Base-by-base conservation (phyloP, 2,329 filamentous ascomycete species). In the Fusarium keratoplasticum region DNA sequence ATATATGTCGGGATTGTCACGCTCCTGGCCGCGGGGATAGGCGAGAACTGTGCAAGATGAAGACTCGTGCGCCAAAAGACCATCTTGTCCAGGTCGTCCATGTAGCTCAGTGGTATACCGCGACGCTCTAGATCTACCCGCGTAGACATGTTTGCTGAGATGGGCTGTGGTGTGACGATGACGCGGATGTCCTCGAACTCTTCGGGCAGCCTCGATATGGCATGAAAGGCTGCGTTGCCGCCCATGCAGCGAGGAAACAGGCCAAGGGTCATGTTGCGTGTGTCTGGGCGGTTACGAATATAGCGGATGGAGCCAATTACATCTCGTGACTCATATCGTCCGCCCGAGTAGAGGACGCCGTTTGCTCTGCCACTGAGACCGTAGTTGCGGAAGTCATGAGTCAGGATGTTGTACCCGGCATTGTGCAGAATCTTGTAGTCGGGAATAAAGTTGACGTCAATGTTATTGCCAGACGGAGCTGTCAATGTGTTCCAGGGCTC, bases 371-470 rank as follows among this genome's bases (percentile, higher is more conserved):
- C 57, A 36, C 57, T 60, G n/a, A 40, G 35, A 22, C 57, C 57
- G 14, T 60, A 60, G 57, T 60, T 60, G 31, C 57, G 57, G 22
- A 60, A 42, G 10, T 60, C 57, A 36, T 60, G 57, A 11, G 57
- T 40, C 9, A 60, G 20, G 20, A 60, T 42, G 20, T 42, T 60
- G 35, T 60, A 60, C 10, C 57, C 57, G 33, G 57, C 57, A 33
- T 60, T 22, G 35, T 60, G 57, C 6, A 60, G 22, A 9, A 60
- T 60, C 57, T 60, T 60, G 35, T 60, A 60, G 57, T 60, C 57
- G 9, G 57, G 57, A 33, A 60, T 60, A 29, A 60, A 60, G 35
- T 60, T 60, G 57, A 60, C 57, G 11, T 60, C 57, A 29, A 60
- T 60, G 22, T 60, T 60, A 36, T 60, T 60, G 57, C 57, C 57